Evolutionary conservation across 1,139 yeast genomes (phyloP), one percentile per base, ranked within the genome.

Genomic region (Geotrichum aggregatum): DNA sequence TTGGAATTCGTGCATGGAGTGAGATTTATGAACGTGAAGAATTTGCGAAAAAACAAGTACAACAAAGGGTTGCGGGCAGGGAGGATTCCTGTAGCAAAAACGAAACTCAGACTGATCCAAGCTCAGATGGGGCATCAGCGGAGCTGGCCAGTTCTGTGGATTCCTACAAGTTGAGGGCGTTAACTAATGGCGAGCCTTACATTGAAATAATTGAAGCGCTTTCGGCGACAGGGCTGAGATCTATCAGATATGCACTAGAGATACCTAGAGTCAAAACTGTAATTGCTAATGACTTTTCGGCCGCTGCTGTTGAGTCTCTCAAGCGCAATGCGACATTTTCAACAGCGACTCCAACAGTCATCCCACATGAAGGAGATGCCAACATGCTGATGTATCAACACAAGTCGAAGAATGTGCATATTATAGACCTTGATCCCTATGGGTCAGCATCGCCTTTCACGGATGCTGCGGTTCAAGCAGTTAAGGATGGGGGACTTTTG

Each of bases 381-480:
- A 87, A 85, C 59, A 80, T 80, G 47, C 80, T 77, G 65, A 87
- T 92, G 96, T 77, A 83, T 52, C 66, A 13, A 3, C 26, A 46
- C 36, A 38, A 39, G 14, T 3, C 51, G 6, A 38, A 48, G 3
- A 43, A 61, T 19, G 62, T 84, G 69, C 95, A 92, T 65, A 86
- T 87, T 7, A 81, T 94, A 53, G 98, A 92, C 69, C 76, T 92
- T 53, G 98, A 92, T 66, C 98, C 98, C 0, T 92, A 92, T 65
- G 98, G 98, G 19, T 85, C 96, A 0, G 98, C 97, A 0, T 80
- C 96, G 1, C 98, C 98, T 4, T 92, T 94, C 65, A 76, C 92
- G 36, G 98, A 92, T 66, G 80, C 92, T 26, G 97, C 98, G 0
- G 75, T 92, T 33, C 95, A 87, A 62, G 75, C 84, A 36, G 78